Evolutionary conservation across 371 early-diverging fungal species (phyloP), one percentile per base, ranked within the genome.

Genomic region (Zancudomyces culisetae): DNA sequence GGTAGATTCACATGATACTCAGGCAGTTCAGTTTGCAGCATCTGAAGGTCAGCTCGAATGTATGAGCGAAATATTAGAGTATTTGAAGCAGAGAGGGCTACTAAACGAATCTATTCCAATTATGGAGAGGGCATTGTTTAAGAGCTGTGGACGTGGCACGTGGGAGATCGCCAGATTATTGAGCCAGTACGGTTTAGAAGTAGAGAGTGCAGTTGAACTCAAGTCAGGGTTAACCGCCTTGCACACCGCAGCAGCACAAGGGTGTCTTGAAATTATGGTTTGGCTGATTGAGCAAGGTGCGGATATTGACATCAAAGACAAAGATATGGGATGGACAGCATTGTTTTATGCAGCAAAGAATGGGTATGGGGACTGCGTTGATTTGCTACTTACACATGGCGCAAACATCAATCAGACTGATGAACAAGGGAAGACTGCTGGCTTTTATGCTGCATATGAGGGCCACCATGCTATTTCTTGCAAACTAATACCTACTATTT

Each of bases 321-420:
- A 80, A 61, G 86, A 90, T 66, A 81, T 87, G 62, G 81, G 87
- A 6, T 96, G 97, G 97, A 85, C 92, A 2, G 90, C 95, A 0
- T 62, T 93, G 2, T 96, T 96, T 55, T 93, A 88, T 72, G 87
- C 92, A 3, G 90, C 89, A 20, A 77, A 80, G 48, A 92, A 94
- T 55, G 97, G 97, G 1, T 81, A 91, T 59, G 66, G 71, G 0
- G 81, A 81, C 21, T 86, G 88, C 63, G 85, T 85, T 1, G 70
- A 75, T 27, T 72, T 85, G 3, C 63, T 96, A 49, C 60, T 95
- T 15, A 77, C 77, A n/a, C 83, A 85, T 0, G 87, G 86, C 0
- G 83, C 85, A 53, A 64, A 75, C 28, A 73, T 82, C 42, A 76
- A 82, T 49, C 63, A 80, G 43, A 69, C 75, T 45, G 97, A 96